phyloP scores from a whole-genome alignment of 192 early-diverging fungal species.

The Allomyces javanicus region DNA sequence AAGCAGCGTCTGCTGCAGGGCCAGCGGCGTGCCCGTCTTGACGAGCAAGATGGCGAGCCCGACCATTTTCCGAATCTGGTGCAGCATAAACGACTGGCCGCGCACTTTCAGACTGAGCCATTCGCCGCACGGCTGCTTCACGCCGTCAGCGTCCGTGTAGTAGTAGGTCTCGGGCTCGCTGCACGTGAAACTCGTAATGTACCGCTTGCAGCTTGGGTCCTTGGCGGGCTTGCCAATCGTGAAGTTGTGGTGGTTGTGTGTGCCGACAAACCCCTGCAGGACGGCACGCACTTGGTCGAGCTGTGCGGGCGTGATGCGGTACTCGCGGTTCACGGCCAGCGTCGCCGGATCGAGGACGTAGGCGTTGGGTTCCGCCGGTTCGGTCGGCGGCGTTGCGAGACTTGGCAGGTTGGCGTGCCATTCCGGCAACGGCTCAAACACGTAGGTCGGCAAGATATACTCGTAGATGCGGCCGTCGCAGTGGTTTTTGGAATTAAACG shows the following conservation, averaged over 20 bases:
- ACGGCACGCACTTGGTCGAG: slow-evolving; percentile 44
- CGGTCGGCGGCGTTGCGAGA: too few relatives aligned
- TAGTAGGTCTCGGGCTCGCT: background rate
- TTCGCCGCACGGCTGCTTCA: slow-evolving; percentile 22
- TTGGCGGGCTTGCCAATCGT: slow-evolving; percentile 60
- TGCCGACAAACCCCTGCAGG: slow-evolving; percentile 55
- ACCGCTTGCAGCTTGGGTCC: slow-evolving; percentile 56
- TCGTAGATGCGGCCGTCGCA: slow-evolving; percentile 94
- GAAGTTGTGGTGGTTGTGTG: slow-evolving; percentile 91
- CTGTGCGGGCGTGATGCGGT: slow-evolving; percentile 36
- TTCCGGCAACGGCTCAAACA: slow-evolving; percentile 25
- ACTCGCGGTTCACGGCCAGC: slow-evolving; percentile 35
- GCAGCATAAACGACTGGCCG: slow-evolving; percentile 96
- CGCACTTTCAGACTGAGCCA: slow-evolving; percentile 84
- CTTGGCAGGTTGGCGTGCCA: background rate
- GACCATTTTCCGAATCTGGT: slow-evolving; percentile 99
- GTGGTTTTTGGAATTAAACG: slow-evolving; percentile 76
- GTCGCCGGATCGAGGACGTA: too few relatives aligned
- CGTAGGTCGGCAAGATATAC: slow-evolving; percentile 85
- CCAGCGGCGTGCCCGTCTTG: slow-evolving; percentile 45
- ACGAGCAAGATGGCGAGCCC: slow-evolving; percentile 68
- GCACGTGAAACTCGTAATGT: slow-evolving; percentile 65
- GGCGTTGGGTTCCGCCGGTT: too few relatives aligned
- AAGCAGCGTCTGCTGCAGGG: slow-evolving; percentile 29
- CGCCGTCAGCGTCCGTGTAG: background rate